These are phyloP conservation scores for Castanopsis chinensis DNA, from an alignment of 306 rosid species.

Conservation along the genomic window DNA sequence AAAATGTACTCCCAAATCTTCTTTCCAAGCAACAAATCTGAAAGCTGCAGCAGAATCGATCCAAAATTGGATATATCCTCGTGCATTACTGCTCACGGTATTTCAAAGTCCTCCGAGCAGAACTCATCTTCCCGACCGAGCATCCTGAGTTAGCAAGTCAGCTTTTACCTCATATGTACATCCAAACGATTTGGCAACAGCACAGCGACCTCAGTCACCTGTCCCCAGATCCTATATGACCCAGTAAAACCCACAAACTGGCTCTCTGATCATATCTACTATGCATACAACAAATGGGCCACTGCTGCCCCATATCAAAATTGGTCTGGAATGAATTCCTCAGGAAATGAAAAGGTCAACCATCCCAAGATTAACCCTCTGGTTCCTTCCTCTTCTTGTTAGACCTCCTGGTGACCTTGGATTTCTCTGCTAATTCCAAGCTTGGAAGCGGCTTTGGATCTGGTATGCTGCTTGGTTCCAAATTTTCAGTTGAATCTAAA, in stretches of 20 bases:
- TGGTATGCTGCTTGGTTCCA: slow-evolving; percentile 45
- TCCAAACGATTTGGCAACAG: slow-evolving; percentile 43
- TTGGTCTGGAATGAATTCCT: slow-evolving; percentile 22
- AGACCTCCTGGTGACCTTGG: slow-evolving; percentile 66
- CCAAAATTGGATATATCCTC: slow-evolving; percentile 64
- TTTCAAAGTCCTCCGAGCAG: slow-evolving; percentile 43
- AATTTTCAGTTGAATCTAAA: slow-evolving; percentile 51
- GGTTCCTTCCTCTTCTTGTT: slow-evolving; percentile 85
- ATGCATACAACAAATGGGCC: slow-evolving; percentile 14
- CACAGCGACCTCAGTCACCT: slow-evolving; percentile 30
- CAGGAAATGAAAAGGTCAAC: slow-evolving; percentile 10
- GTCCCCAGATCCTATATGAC: slow-evolving; percentile 12
- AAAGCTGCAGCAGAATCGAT: slow-evolving; percentile 46
- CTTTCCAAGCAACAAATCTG: slow-evolving; percentile 45
- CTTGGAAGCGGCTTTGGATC: slow-evolving; percentile 44
- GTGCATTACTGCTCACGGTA: slow-evolving; percentile 33
- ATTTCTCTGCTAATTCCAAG: slow-evolving; percentile 61
- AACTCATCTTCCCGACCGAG: slow-evolving; percentile 58
- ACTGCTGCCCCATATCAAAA: slow-evolving; percentile 29
- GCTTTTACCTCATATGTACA: slow-evolving; percentile 87
- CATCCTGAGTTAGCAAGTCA: slow-evolving; percentile 83
- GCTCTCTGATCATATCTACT: slow-evolving; percentile 25
- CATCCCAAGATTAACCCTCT: slow-evolving; percentile 52
- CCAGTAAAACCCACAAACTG: slow-evolving; percentile 29
- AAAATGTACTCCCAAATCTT: slow-evolving; percentile 41